Evolutionary conservation across 2,329 filamentous ascomycete genomes (phyloP).

Genomic region (Simplicillium sp.): DNA sequence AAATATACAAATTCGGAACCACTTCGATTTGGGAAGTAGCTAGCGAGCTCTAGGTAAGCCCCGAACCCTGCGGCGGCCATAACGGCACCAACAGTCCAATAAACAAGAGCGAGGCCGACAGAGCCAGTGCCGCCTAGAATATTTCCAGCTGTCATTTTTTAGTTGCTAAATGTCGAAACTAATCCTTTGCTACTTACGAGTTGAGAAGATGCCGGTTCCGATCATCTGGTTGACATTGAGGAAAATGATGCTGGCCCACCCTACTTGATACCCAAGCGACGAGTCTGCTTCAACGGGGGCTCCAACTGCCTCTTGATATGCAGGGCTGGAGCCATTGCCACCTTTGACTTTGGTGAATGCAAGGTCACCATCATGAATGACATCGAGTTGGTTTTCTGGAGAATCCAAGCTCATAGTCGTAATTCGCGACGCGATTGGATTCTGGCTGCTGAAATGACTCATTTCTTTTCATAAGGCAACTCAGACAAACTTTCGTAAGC

Average conservation of each 20-base stretch:
- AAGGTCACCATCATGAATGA: slow-evolving; percentile 27
- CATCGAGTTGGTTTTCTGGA: too few species aligned
- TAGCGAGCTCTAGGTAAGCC: slow-evolving; percentile 54
- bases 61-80: slow-evolving; percentile 45
- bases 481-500: too few species aligned
- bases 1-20: slow-evolving; percentile 60
- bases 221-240: slow-evolving; percentile 55
- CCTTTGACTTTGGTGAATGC: slow-evolving; percentile 28
- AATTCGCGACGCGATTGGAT: too few species aligned
- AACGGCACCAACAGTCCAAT: slow-evolving; percentile 54
- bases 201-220: slow-evolving; percentile 55
- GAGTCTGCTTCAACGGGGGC: slow-evolving; percentile 51
- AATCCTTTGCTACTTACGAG: slow-evolving; percentile 34
- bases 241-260: slow-evolving; percentile 45
- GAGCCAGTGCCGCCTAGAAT: slow-evolving; percentile 53
- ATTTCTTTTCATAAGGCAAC: too few species aligned
- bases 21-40: slow-evolving; percentile 58
- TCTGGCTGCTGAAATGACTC: too few species aligned
- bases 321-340: slow-evolving; percentile 37
- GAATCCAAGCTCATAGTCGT: too few species aligned
- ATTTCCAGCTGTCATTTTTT: slow-evolving; percentile 33
- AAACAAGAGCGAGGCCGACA: slow-evolving; percentile 51
- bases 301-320: slow-evolving; percentile 52
- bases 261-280: slow-evolving; percentile 50
- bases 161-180: neutral